Evolutionary conservation across 1,284 basidiomycete genomes (phyloP), one percentile per base, ranked within the genome.

Genomic region (Termitomyces sp.): DNA sequence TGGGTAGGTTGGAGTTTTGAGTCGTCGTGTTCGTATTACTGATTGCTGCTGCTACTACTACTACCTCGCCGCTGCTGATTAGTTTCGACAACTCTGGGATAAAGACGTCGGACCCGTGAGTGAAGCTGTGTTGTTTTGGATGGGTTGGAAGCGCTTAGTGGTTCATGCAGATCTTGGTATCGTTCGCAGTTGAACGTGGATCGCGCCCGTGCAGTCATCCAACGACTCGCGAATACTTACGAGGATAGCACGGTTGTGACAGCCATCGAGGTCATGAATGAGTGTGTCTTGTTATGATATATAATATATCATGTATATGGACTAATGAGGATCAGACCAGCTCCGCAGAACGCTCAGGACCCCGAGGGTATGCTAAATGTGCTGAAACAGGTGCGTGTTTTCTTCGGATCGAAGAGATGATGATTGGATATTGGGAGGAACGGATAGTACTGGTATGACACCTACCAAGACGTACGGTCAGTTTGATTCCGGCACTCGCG

Each of bases 81-180:
- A 88, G 86, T 15, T 92, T 83, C 64, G 94, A 95, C 68, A 94
- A 94, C 68, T 92, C 88, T 45, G 94, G 94, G 10, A 84, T 86
- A 36, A 79, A 73, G 52, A 76, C 86, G 51, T 61, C 72, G n/a
- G 76, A 64, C 56, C 86, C 89, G 67, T 80, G 55, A 58, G 75
- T 69, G 13, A n/a, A n/a, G 15, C 9, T 40, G 0, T 7, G 9
- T 5, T n/a, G 9, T 15, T 21, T 36, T 10, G n/a, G 5, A 3
- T 45, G 21, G 31, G 24, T 55, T 51, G n/a, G 30, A 28, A 50
- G 45, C 21, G 41, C 54, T 17, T 39, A 47, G 6, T 42, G 7
- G 17, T 34, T 15, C 15, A 40, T 46, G 21, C n/a, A 76, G 74
- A 42, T 62, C 72, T 31, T 97, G 92, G 94, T 84, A 90, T 15